Percentiles rank a stretch among this genome's conserved stretches.
Conservation (phyloP, 1,139 yeast species). For the Saccharomyces hybrid region DNA sequence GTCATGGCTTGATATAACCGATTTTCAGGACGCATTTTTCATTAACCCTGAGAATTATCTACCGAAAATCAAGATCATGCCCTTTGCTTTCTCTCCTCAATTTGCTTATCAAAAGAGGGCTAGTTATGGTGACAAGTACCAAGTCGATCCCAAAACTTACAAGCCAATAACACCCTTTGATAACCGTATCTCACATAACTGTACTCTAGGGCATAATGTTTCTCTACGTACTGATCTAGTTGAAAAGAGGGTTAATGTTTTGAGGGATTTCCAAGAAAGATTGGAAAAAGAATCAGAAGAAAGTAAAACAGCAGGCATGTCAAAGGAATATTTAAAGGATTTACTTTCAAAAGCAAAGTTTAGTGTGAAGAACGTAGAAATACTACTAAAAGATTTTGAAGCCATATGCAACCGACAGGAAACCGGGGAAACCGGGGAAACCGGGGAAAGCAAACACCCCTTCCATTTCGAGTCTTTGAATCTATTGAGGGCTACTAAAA, state of each 20-base stretch:
- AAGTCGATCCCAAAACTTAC: conserved; percentile 32
- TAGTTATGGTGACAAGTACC: conserved; percentile 37
- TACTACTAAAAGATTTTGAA: conserved; percentile 37
- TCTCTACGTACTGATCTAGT: conserved; percentile 16
- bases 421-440: neutral
- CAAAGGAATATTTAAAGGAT: conserved; percentile 14
- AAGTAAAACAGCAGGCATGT: conserved; percentile 7
- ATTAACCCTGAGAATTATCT: conserved; percentile 32
- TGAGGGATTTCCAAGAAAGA: conserved; percentile 21
- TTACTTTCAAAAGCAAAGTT: conserved; percentile 21
- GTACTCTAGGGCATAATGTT: conserved; percentile 44
- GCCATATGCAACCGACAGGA: conserved; percentile 6
- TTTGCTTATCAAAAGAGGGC: conserved; percentile 69
- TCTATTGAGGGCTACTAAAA: neutral
- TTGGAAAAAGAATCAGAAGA: conserved; percentile 11
- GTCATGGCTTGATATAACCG: conserved; percentile 75
- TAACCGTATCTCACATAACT: conserved; percentile 52
- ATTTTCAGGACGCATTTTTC: conserved; percentile 64
- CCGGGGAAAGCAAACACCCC: neutral
- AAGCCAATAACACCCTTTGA: conserved; percentile 35
- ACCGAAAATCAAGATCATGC: conserved; percentile 54
- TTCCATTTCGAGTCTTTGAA: conserved; percentile 3
- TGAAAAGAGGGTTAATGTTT: conserved; percentile 22
- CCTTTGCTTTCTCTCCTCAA: conserved; percentile 67
- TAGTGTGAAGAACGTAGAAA: conserved; percentile 27